Percentiles rank a stretch among this genome's conserved stretches.
phyloP scores from a whole-genome alignment of 176 grass and related monocot species.

The Musa acuminata region DNA sequence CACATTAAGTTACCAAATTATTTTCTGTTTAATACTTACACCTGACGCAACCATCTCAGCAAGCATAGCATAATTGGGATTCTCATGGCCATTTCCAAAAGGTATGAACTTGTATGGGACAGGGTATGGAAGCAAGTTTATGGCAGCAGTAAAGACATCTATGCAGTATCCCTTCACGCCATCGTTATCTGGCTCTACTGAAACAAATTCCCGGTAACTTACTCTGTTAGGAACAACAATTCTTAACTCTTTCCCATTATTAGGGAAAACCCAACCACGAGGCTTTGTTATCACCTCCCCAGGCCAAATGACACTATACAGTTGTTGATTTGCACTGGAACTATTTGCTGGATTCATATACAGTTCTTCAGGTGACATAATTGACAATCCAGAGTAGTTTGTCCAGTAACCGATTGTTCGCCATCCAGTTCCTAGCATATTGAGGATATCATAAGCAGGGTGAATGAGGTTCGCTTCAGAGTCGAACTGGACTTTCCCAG shows the following conservation, averaged over 20 bases:
- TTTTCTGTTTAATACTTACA: background rate
- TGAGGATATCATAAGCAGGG: conserved; percentile 10
- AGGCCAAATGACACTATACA: conserved; percentile 7
- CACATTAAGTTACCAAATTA: background rate
- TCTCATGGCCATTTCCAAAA: conserved; percentile 8
- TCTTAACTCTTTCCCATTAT: conserved; percentile 9
- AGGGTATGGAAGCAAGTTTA: conserved; percentile 9
- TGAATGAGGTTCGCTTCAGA: background rate
- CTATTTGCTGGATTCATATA: background rate
- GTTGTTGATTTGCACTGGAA: background rate
- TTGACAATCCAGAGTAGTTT: conserved; percentile 9
- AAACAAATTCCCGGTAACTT: conserved; percentile 5
- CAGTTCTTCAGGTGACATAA: background rate
- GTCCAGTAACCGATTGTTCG: conserved; percentile 9
- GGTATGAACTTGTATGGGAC: conserved; percentile 4
- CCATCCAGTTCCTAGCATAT: conserved; percentile 10
- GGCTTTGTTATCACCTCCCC: background rate
- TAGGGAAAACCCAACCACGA: conserved; percentile 12
- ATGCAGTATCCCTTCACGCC: conserved; percentile 3
- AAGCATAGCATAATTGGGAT: conserved; percentile 13
- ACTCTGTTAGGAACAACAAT: conserved; percentile 13
- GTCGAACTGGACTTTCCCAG: conserved; percentile 10
- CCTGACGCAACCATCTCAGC: conserved; percentile 12
- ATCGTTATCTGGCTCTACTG: background rate
- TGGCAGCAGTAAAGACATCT: conserved; percentile 9